Evolutionary conservation across 768 basidiomycete species (phyloP).

Genomic region (Ramaria rubella): DNA sequence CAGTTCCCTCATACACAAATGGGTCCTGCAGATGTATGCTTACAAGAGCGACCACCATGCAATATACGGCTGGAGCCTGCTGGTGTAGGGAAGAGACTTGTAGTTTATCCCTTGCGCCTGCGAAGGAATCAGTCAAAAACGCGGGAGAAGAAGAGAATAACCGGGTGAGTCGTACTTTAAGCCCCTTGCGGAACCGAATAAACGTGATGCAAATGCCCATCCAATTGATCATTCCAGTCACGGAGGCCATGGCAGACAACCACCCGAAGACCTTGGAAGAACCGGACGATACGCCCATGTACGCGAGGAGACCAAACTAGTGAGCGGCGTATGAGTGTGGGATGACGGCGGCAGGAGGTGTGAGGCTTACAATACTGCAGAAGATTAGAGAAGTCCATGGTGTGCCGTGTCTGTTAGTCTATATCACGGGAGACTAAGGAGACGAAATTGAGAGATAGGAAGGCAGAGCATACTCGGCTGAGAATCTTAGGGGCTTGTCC

Average conservation of each 20-base stretch:
- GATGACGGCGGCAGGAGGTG: not conserved
- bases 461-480: conserved; percentile 33
- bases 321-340: conserved; percentile 20
- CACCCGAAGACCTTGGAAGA: conserved; percentile 37
- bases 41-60: conserved; percentile 9
- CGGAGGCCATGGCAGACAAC: conserved; percentile 34
- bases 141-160: no score
- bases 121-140: conserved; percentile 26
- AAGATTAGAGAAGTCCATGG: not conserved
- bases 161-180: conserved; percentile 30
- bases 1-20: not conserved
- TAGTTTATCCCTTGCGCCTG: conserved; percentile 5
- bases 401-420: conserved; percentile 7
- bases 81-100: not conserved
- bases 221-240: conserved; percentile 39
- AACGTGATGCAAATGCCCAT: conserved; percentile 42
- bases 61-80: not conserved
- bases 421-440: not conserved
- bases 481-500: conserved; percentile 51
- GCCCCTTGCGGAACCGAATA: conserved; percentile 37
- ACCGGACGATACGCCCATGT: conserved; percentile 32
- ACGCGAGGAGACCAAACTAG: conserved; percentile 31
- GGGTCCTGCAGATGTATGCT: not conserved
- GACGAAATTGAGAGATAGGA: conserved; percentile 17
- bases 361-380: not conserved